phyloP scores from a whole-genome alignment of 2,329 filamentous ascomycete genomes.

The Dothistroma pini region DNA sequence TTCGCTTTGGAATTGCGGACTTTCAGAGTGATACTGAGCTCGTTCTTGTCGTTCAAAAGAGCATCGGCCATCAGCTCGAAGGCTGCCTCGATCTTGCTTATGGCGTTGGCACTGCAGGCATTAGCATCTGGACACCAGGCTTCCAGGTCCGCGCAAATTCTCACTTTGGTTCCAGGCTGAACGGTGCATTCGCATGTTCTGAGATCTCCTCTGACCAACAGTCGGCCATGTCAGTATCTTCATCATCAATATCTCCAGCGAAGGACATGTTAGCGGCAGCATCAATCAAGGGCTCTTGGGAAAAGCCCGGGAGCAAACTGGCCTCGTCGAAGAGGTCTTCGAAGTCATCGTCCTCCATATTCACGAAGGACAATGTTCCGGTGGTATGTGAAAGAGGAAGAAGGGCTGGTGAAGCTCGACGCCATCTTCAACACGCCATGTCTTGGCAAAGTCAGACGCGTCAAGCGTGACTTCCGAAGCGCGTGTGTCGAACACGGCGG shows the following conservation, averaged over 20 bases:
- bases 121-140: not conserved
- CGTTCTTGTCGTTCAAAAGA: slow-evolving; percentile 42
- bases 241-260: not conserved
- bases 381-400: slow-evolving; percentile 5
- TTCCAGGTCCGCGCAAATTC: not conserved
- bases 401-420: not conserved
- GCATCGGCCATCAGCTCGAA: slow-evolving; percentile 52
- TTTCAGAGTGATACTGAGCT: slow-evolving; percentile 50
- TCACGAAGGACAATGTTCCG: not conserved
- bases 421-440: not conserved
- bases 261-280: slow-evolving; percentile 19
- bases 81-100: slow-evolving; percentile 55
- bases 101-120: slow-evolving; percentile 32
- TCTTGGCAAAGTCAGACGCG: not conserved
- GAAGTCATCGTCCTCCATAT: slow-evolving; percentile 27
- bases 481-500: not conserved
- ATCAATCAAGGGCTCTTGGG: slow-evolving; percentile 25
- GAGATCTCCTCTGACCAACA: not conserved
- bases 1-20: slow-evolving; percentile 23
- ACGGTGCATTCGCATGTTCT: not conserved
- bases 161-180: not conserved
- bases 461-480: not conserved
- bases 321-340: slow-evolving; percentile 27
- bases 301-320: slow-evolving; percentile 19
- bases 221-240: not conserved